Conservation (phyloP, 306 rosid genomes). For the Lupinus albus region DNA sequence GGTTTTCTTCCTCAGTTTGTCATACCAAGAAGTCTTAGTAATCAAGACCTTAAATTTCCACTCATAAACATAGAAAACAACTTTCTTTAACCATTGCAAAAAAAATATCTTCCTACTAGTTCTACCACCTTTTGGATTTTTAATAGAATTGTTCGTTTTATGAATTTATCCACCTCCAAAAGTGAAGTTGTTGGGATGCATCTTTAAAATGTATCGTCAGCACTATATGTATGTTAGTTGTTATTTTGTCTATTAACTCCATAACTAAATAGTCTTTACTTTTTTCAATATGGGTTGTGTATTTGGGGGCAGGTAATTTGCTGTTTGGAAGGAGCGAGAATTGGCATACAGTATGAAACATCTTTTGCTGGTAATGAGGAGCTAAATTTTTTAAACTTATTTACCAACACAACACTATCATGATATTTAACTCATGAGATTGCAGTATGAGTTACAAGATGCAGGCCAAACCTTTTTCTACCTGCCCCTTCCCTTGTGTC, state of each 20-base stretch:
- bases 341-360: conserved; percentile 86
- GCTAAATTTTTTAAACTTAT: conserved; percentile 30
- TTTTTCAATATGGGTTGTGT: conserved; percentile 24
- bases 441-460: conserved; percentile 34
- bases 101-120: background rate
- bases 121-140: background rate
- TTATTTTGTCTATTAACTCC: conserved; percentile 19
- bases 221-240: conserved; percentile 12
- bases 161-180: no score
- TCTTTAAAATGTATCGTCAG: background rate
- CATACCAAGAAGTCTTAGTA: no score
- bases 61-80: no score
- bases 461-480: conserved; percentile 30
- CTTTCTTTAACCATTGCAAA: no score
- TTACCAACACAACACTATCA: background rate
- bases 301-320: conserved; percentile 72
- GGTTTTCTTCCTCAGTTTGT: no score
- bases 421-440: conserved; percentile 31
- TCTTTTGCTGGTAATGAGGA: conserved; percentile 80
- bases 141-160: background rate
- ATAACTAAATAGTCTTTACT: background rate
- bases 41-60: no score
- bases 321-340: conserved; percentile 92
- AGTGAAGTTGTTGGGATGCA: background rate
- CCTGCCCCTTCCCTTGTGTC: background rate